Conservation (phyloP, 257 asterid genomes). For the Gentiana dahurica region DNA sequence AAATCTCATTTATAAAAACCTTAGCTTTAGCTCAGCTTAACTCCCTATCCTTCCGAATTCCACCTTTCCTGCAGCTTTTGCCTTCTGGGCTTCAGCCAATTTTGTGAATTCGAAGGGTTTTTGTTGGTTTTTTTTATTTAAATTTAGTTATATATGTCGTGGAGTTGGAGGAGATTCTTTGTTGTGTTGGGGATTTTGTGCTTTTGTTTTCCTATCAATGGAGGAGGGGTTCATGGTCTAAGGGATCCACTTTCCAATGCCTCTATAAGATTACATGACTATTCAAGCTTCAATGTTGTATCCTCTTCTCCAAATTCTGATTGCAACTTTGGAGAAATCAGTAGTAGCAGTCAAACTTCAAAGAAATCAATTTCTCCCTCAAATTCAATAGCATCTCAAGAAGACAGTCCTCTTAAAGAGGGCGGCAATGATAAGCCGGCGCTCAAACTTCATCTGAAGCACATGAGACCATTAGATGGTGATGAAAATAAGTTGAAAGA, state of each 20-base stretch:
- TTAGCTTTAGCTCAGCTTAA: too few relatives aligned
- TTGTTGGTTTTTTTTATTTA: not conserved
- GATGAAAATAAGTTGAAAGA: constrained; percentile 21
- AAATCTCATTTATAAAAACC: too few relatives aligned
- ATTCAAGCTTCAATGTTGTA: constrained; percentile 26
- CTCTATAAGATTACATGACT: constrained; percentile 36
- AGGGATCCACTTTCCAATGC: constrained; percentile 20
- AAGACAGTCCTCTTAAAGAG: constrained; percentile 1
- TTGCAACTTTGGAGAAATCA: constrained; percentile 15
- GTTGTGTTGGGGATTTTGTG: constrained; percentile 20
- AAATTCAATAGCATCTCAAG: constrained; percentile 8
- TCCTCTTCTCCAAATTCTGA: constrained; percentile 27
- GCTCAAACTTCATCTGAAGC: constrained; percentile 54
- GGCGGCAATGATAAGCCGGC: constrained; percentile 23
- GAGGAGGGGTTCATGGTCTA: constrained; percentile 14
- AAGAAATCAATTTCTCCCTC: constrained; percentile 4
- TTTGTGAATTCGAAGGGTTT: not conserved
- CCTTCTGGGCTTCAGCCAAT: not conserved
- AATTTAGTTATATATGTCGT: constrained; percentile 19
- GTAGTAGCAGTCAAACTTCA: too few relatives aligned
- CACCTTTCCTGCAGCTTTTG: not conserved
- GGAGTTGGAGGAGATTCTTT: constrained; percentile 9
- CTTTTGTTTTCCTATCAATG: constrained; percentile 22
- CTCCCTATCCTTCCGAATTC: too few relatives aligned
- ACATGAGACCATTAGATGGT: constrained; percentile 24